Base-by-base conservation (phyloP, 2,329 filamentous ascomycete genomes). In the Sporothrix curviconia region DNA sequence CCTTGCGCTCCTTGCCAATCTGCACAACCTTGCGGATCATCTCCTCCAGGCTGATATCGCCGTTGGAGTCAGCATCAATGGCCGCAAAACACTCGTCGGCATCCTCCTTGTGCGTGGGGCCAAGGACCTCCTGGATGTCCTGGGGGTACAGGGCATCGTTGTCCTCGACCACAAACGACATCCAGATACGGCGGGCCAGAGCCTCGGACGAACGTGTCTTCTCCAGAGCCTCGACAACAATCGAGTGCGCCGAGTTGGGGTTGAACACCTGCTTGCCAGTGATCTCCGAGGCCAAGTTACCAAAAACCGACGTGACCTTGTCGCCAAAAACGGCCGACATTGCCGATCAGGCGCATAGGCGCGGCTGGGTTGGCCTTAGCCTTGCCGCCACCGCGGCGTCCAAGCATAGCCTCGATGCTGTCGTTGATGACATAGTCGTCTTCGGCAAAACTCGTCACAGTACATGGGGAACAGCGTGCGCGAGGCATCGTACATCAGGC, bases 201-300 rank as follows among this genome's bases (percentile, higher is more conserved):
- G 94, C 94, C 70, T 97, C 92, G 0, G 91, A 90, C 7, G 90
- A 89, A 59, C 81, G 79, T 43, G 82, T 84, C 74, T 90, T 92
- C 71, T 96, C 92, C 32, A 97, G 78, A 8, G 92, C 94, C 68
- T 95, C 85, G 12, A 95, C 78, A 5, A 97, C 90, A 50, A 97
- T 84, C 0, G 90, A 94, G 69, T 96, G 92, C 1, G 92, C 86
- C 5, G 91, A 89, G 66, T 89, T 92, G 14, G 90, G 87, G 71
- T 96, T 96, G 75, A 97, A 95, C 22, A 96, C 87, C 66, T 96
- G 85, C 74, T 95, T 95, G 63, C 94, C 94, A 0, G 94, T 96
- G 60, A 99, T 92, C 67, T 97, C 94, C 2, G 90, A 89, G 1
- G 94, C 92, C 52, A 97, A 84, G 66, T 95, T 94, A 24, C 94